Percentiles rank a stretch among this genome's conserved stretches.
Evolutionary conservation across 1,284 basidiomycete genomes (phyloP).

Genomic region (Rhodotorula sp.): DNA sequence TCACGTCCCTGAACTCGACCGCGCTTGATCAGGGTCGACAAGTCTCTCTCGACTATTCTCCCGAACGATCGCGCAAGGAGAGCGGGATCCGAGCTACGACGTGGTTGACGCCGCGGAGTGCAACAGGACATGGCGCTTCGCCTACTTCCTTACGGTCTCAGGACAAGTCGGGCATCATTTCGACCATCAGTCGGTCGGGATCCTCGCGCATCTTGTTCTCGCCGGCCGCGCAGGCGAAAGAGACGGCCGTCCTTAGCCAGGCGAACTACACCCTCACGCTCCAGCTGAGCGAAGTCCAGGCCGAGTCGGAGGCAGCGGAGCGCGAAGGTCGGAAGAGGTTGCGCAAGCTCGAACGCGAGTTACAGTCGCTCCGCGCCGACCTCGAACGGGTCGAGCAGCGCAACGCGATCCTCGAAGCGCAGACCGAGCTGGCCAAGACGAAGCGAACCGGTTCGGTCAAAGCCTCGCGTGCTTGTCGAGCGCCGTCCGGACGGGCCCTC

Average conservation of each 20-base stretch:
- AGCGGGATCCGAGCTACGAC: not conserved
- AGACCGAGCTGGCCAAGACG: constrained; percentile 5
- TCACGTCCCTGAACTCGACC: no score
- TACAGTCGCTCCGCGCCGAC: constrained; percentile 64
- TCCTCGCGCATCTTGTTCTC: constrained; percentile 49
- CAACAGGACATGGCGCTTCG: constrained; percentile 8
- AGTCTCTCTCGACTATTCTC: no score
- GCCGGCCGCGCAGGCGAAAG: constrained; percentile 52
- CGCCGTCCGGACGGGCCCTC: not conserved
- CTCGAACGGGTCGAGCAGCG: constrained; percentile 62
- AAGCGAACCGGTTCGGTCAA: not conserved
- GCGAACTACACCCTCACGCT: constrained; percentile 74
- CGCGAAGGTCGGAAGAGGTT: constrained; percentile 65
- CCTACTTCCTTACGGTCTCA: not conserved
- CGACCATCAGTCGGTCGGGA: not conserved
- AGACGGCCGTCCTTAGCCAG: constrained; percentile 67
- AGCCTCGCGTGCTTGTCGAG: not conserved
- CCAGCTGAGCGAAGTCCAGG: constrained; percentile 69
- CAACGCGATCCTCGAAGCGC: constrained; percentile 67
- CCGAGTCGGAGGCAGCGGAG: constrained; percentile 65
- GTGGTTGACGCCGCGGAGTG: not conserved
- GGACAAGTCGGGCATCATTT: not conserved
- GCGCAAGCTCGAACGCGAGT: constrained; percentile 71
- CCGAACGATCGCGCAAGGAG: no score
- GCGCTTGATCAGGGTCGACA: not conserved